Conservation (phyloP, 1,139 yeast genomes). For the Saccharomyces hybrid region DNA sequence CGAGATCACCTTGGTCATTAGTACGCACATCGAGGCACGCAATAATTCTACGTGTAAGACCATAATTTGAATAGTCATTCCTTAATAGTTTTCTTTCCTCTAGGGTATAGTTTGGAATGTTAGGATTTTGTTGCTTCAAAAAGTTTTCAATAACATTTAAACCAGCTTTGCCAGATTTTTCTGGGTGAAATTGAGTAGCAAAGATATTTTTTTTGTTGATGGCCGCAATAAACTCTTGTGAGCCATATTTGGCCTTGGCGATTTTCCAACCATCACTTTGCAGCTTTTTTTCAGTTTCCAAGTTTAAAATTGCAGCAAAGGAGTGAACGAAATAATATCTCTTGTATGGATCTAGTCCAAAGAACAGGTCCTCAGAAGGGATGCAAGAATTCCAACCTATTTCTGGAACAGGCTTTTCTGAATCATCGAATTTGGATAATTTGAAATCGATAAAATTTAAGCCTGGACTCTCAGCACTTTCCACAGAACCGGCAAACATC, state of each 20-base stretch:
- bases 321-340: constrained; percentile 94
- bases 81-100: constrained; percentile 17
- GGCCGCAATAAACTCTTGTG: constrained; percentile 80
- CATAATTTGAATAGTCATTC: constrained; percentile 50
- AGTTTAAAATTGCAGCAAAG: constrained; percentile 61
- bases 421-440: constrained; percentile 51
- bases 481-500: constrained; percentile 66
- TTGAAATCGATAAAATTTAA: constrained; percentile 43
- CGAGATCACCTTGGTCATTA: constrained; percentile 88
- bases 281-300: constrained; percentile 33
- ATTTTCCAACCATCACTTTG: constrained; percentile 62
- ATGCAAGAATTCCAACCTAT: constrained; percentile 82
- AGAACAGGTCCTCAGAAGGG: constrained; percentile 35
- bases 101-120: constrained; percentile 16
- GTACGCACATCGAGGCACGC: constrained; percentile 96
- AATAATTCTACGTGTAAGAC: constrained; percentile 80
- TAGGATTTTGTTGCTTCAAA: constrained; percentile 43
- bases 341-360: constrained; percentile 53
- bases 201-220: constrained; percentile 65
- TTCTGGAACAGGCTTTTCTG: constrained; percentile 81
- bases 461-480: constrained; percentile 58
- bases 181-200: constrained; percentile 97
- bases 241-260: constrained; percentile 67
- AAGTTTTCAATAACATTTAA: constrained; percentile 66
- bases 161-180: constrained; percentile 89